Conservation (phyloP, 2,329 filamentous ascomycete genomes). For the Aspergillus pseudotamarii region DNA sequence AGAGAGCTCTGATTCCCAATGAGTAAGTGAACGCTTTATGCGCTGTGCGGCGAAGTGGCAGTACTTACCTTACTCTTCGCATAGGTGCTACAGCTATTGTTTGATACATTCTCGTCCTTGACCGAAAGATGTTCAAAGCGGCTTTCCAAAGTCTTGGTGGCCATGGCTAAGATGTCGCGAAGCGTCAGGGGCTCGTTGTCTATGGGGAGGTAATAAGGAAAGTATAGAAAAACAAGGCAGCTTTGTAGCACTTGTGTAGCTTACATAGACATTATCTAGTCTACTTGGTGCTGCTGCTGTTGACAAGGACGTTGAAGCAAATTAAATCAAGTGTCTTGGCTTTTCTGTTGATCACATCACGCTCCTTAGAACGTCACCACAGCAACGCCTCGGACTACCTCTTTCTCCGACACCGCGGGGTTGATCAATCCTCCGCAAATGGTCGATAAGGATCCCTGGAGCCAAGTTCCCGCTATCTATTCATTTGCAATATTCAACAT, state of each 20-base stretch:
- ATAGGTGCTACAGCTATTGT: conserved; percentile 58
- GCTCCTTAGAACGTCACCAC: conserved; percentile 22
- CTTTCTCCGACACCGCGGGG: conserved; percentile 38
- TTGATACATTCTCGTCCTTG: conserved; percentile 79
- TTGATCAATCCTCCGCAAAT: conserved; percentile 4
- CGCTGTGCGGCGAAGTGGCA: conserved; percentile 1
- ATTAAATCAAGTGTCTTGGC: conserved; percentile 9
- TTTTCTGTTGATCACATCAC: conserved; percentile 21
- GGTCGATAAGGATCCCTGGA: neutral
- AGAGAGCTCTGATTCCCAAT: conserved; percentile 45
- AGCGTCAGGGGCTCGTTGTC: neutral
- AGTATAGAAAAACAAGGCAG: conserved; percentile 7
- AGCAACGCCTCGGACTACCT: conserved; percentile 35
- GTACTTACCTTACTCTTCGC: conserved; percentile 74
- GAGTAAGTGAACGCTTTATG: conserved; percentile 15
- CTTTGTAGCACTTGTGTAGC: neutral
- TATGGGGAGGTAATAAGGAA: conserved; percentile 5
- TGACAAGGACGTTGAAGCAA: conserved; percentile 14
- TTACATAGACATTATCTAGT: conserved; percentile 18
- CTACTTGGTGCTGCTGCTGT: neutral
- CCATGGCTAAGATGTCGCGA: conserved; percentile 53
- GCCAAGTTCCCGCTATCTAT: neutral
- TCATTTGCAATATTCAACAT: neutral
- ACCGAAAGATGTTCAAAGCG: conserved; percentile 89
- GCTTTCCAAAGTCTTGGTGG: conserved; percentile 77